Conservation (phyloP, 495 filamentous ascomycete species). For the Monascus purpureus region DNA sequence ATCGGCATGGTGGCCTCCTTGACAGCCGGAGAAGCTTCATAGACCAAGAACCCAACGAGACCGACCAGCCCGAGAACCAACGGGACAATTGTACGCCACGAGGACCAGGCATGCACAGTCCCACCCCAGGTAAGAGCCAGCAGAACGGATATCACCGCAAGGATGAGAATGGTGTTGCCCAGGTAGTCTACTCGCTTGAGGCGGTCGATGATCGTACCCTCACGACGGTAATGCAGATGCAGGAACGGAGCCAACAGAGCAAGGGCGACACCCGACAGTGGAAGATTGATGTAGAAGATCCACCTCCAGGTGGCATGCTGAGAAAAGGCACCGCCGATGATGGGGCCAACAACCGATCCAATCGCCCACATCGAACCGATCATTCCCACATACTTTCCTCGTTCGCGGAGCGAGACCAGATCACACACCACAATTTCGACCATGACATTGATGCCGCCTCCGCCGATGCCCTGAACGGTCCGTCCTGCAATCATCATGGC, state of each 20-base stretch:
- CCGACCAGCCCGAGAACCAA: constrained; percentile 8
- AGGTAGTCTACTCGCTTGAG: constrained; percentile 34
- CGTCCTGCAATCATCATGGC: constrained; percentile 16
- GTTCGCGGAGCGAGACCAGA: constrained; percentile 15
- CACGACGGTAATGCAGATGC: constrained; percentile 14
- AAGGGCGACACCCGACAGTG: constrained; percentile 23
- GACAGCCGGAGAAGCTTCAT: constrained; percentile 2
- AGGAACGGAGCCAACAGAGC: constrained; percentile 8
- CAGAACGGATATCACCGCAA: constrained; percentile 27
- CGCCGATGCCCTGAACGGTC: constrained; percentile 21
- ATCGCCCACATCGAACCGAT: constrained; percentile 8
- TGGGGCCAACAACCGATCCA: constrained; percentile 13
- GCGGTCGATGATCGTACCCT: constrained; percentile 9
- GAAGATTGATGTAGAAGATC: constrained; percentile 27
- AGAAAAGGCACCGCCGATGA: constrained; percentile 15
- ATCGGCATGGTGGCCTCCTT: constrained; percentile 1
- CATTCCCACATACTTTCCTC: constrained; percentile 14
- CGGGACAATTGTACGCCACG: constrained; percentile 33
- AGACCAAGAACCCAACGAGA: constrained; percentile 6
- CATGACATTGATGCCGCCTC: constrained; percentile 17
- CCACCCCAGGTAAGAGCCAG: constrained; percentile 39
- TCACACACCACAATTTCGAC: constrained; percentile 22
- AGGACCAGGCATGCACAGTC: constrained; percentile 33
- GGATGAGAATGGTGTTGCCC: constrained; percentile 34
- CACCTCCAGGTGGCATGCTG: constrained; percentile 15